phyloP scores from a whole-genome alignment of 306 rosid genomes.

The Casuarina equisetifolia region DNA sequence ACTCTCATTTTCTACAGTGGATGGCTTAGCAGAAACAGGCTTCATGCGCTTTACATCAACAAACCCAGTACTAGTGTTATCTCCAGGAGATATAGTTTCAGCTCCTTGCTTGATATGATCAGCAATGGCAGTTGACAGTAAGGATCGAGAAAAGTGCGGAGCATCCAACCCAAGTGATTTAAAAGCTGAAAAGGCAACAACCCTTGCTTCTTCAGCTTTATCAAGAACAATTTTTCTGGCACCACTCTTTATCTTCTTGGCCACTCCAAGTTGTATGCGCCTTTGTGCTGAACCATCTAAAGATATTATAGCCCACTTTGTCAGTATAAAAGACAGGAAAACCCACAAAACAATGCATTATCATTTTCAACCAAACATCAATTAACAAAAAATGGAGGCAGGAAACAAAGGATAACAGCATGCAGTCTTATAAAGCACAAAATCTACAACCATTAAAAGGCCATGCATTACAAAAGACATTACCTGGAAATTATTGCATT shows the following conservation, averaged over 20 bases:
- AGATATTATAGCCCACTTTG: constrained; percentile 28
- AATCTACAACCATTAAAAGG: constrained; percentile 16
- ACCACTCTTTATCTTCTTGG: constrained; percentile 93
- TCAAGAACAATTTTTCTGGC: constrained; percentile 92
- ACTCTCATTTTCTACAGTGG: constrained; percentile 26
- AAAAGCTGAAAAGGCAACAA: constrained; percentile 80
- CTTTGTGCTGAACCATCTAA: constrained; percentile 70
- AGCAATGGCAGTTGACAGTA: constrained; percentile 37
- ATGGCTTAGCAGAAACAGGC: constrained; percentile 19
- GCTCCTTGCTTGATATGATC: constrained; percentile 53
- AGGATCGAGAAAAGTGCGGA: constrained; percentile 63
- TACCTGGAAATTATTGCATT: constrained; percentile 12
- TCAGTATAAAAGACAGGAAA: constrained; percentile 24
- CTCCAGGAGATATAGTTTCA: constrained; percentile 51
- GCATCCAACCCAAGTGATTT: constrained; percentile 83
- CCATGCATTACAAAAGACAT: constrained; percentile 18
- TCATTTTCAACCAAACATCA: neutral
- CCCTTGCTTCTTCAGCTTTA: constrained; percentile 97
- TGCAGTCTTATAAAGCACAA: neutral
- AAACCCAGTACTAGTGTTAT: constrained; percentile 46
- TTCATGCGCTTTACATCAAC: constrained; percentile 33
- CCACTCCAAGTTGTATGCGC: constrained; percentile 72
- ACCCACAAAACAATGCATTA: neutral
- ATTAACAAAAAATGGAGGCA: neutral
- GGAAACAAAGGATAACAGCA: neutral